Evolutionary conservation across 768 basidiomycete species (phyloP).

Genomic region (Clathrus columnatus): DNA sequence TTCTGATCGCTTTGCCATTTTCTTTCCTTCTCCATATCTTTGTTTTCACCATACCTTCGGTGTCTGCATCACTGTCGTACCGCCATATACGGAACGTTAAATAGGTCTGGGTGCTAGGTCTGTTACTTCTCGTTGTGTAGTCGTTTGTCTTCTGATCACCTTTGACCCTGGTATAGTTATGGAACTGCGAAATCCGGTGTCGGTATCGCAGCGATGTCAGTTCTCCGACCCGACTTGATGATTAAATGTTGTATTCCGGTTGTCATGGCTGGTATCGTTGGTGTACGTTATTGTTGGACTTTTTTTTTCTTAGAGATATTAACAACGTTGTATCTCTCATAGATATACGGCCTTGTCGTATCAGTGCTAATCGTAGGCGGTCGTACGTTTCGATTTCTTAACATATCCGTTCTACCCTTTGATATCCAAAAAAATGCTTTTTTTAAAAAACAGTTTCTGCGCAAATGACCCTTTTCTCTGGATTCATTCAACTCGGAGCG

Average conservation of each 20-base stretch:
- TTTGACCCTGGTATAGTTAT: conserved; percentile 49
- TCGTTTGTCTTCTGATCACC: neutral
- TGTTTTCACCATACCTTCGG: neutral
- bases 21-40: neutral
- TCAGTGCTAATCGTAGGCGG: conserved; percentile 90
- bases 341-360: conserved; percentile 98
- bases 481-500: conserved; percentile 90
- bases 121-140: neutral
- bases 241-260: conserved; percentile 97
- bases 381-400: conserved; percentile 44
- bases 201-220: conserved; percentile 96
- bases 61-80: neutral
- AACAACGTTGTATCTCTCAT: neutral
- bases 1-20: neutral
- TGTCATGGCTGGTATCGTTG: conserved; percentile 99
- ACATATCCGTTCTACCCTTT: neutral
- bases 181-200: conserved; percentile 99
- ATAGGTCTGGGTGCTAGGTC: conserved; percentile 24
- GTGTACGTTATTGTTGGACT: conserved; percentile 48
- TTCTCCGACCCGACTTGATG: conserved; percentile 92
- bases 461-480: conserved; percentile 84
- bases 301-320: neutral
- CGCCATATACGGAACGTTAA: neutral
- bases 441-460: conserved; percentile 45
- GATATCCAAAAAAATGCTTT: neutral